Evolutionary conservation across 169 alveolate species (phyloP), one percentile per base, ranked within the genome.

Genomic region (Cryptosporidium viatorum): DNA sequence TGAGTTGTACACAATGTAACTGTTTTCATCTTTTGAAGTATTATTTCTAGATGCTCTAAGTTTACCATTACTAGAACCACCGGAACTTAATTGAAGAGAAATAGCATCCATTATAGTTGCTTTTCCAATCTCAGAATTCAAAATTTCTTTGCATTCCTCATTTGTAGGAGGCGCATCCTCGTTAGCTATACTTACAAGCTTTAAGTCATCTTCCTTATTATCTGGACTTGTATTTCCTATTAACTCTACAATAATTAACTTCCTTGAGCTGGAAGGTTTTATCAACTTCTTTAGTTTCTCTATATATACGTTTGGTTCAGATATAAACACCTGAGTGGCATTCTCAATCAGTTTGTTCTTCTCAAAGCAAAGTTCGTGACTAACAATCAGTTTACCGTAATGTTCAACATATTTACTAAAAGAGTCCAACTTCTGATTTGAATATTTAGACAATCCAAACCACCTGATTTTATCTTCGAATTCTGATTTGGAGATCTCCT

Each of bases 301-400:
- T 43, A 59, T 62, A 45, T 41, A 62, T 41, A 80, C 33, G 5
- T 6, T 29, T 26, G 89, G 89, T n/a, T 80, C 75, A 9, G 73
- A 62, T n/a, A 80, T 9, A 48, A 80, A 80, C 21, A 62, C 39
- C 23, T 80, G 80, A 4, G 89, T 80, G 9, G 89, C 89, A 29
- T 59, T 48, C 39, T 80, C 89, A 62, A 80, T 62, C 2, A 80
- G 50, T 26, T 67, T 65, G 35, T 65, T 65, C 31, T 80, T 80
- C 29, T 80, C 73, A 37, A 80, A 62, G 26, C 89, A 80, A 23
- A 62, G 62, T 33, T 80, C 89, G 52, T 80, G 89, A 62, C 80
- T 62, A 14, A 62, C 14, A 16, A 80, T 65, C 12, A 80, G 14
- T 31, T 80, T 80, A 12, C 70, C 35, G 18, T 39, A 60, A 37